These are phyloP conservation scores for Aspergillus awamori DNA, from an alignment of 2,329 filamentous ascomycete species.

Conservation along the genomic window DNA sequence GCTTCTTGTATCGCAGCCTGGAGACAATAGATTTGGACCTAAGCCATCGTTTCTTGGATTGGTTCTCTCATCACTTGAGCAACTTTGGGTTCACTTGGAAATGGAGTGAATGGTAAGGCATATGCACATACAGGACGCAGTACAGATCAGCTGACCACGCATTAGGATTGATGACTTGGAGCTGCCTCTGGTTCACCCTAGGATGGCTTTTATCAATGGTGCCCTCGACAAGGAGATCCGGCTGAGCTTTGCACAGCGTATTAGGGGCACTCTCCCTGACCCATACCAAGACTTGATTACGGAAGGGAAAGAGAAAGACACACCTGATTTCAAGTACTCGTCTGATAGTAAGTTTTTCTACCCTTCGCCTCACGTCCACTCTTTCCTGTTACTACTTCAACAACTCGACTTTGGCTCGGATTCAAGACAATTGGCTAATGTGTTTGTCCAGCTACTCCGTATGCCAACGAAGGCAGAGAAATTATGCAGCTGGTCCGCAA, in stretches of 20 bases:
- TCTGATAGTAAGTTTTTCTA: constrained; percentile 63
- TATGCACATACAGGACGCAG: not conserved
- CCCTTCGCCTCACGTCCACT: not conserved
- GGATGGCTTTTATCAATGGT: constrained; percentile 90
- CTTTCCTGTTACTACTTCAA: not conserved
- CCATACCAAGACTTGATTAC: constrained; percentile 80
- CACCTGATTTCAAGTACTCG: constrained; percentile 91
- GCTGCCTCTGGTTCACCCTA: constrained; percentile 75
- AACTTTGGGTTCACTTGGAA: constrained; percentile 99
- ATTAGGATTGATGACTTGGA: constrained; percentile 75
- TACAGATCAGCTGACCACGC: constrained; percentile 21
- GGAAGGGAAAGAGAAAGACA: constrained; percentile 88
- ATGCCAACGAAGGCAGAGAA: constrained; percentile 80
- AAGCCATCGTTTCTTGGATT: constrained; percentile 85
- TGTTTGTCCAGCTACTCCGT: constrained; percentile 66
- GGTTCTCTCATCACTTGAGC: constrained; percentile 96
- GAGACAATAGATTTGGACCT: constrained; percentile 86
- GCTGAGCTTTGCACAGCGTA: constrained; percentile 91
- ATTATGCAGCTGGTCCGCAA: constrained; percentile 76
- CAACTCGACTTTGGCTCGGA: not conserved
- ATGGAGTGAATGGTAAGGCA: constrained; percentile 85
- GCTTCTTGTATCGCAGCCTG: constrained; percentile 82
- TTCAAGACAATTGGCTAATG: constrained; percentile 18
- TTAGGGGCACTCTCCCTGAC: constrained; percentile 87
- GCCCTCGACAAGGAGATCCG: constrained; percentile 96